Evolutionary conservation across 1,284 basidiomycete genomes (phyloP), one percentile per base, ranked within the genome.

Genomic region (Anthracocystis walkeri): DNA sequence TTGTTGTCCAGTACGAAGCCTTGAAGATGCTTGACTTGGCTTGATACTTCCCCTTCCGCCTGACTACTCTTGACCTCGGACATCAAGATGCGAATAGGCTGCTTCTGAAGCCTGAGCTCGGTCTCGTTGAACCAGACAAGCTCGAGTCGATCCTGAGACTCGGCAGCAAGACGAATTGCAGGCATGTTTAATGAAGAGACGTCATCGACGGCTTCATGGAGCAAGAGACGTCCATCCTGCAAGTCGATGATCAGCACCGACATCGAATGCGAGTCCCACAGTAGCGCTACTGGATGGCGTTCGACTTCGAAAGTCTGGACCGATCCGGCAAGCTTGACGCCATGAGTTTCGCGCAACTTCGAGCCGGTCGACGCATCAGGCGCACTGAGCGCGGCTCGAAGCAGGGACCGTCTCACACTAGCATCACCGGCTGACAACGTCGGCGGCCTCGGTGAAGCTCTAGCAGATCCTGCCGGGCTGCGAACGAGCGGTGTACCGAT

Each of bases 251-350:
- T 48, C 12, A 69, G n/a, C 8, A 42, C 41, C 6, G 65, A 61
- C 18, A 50, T 53, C 21, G 65, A 65, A 21, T 69, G 59, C 7
- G 59, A 44, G 45, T 75, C 72, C 72, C 72, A 75, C 7, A 70
- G 4, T 25, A 62, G 18, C 18, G 66, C 72, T 6, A 63, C n/a
- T 4, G 44, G 41, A 20, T n/a, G 23, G n/a, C 53, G 44, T 1
- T 33, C n/a, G 12, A 25, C 27, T 5, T 54, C 23, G 10, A 70
- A 16, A 8, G 51, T 56, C 59, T 69, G 72, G 7, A 66, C 55
- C 7, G 57, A 49, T 4, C 23, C 16, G 18, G 51, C 44, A 12
- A 65, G 55, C 38, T 70, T 50, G 60, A 65, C 63, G 4, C 58
- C 68, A 27, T 61, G 63, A 21, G 41, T 35, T 14, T 71, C 68